Base-by-base conservation (phyloP, 169 alveolate genomes). In the Sarcocystis neurona region DNA sequence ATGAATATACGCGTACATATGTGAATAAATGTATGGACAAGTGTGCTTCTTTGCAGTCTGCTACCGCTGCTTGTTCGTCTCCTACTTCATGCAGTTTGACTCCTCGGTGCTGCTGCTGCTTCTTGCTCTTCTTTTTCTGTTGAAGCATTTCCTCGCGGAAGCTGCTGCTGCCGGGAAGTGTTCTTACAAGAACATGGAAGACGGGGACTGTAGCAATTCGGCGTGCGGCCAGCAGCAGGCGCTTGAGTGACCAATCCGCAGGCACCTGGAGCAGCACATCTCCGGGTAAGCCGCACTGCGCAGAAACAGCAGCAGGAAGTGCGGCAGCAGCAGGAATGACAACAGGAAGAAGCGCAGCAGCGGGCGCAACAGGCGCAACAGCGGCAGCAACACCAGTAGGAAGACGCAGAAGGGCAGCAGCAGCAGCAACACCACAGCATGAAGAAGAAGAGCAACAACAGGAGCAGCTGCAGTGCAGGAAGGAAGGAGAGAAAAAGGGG, bases 201-300 rank as follows among this genome's bases (percentile, higher is more conserved):
- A 63, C 75, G 37, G 75, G 75, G 43, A 63, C 41, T 18, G 44
- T 41, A 30, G 75, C 75, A n/a, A 63, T 63, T 37, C 75, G 75
- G 20, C 32, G 27, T 20, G 32, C 75, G 75, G 32, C 32, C 41
- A 30, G 75, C 27, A 63, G 75, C 75, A 63, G 34, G n/a, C 27
- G 43, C 46, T 12, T n/a, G 44, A 63, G 75, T 41, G 75, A 43
- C 75, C 20, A 12, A 43, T 63, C 75, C 27, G 32, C 46, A 20
- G 75, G 75, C 10, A 63, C 75, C 20, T 63, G 44, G 12, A 63
- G 32, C 20, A 63, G 75, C 37, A 63, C 46, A 43, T 63, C 75
- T 37, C 75, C 75, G 5, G 75, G 75, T 41, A 63, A 30, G 20
- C 75, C 75, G n/a, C 75, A 63, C 75, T 63, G 75, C 12, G n/a